phyloP scores from a whole-genome alignment of 164 flowering plant genomes.

The Macadamia tetraphylla region DNA sequence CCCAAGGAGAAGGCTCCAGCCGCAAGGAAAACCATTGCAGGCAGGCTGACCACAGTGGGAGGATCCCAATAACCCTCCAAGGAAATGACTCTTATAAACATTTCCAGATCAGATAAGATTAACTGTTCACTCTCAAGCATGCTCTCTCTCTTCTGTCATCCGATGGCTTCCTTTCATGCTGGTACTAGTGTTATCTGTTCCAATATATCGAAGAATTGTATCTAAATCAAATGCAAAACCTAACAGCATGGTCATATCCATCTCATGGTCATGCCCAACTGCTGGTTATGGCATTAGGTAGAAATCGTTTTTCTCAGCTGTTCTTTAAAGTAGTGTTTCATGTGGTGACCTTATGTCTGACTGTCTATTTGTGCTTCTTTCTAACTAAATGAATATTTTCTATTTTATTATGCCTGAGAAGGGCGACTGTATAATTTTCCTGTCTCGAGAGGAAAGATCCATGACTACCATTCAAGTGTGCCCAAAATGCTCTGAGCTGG shows the following conservation, averaged over 20 bases:
- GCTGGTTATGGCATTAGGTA: neutral
- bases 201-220: conserved; percentile 2
- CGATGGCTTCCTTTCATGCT: conserved; percentile 10
- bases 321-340: neutral
- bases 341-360: neutral
- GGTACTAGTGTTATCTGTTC: neutral
- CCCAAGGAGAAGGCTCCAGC: conserved; percentile 38
- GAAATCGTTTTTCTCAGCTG: neutral
- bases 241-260: neutral
- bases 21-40: conserved; percentile 28
- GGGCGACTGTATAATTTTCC: neutral
- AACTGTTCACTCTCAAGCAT: conserved; percentile 15
- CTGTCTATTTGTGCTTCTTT: neutral
- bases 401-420: neutral
- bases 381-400: neutral
- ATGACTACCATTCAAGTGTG: neutral
- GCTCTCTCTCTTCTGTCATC: conserved; percentile 98
- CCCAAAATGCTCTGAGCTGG: too few relatives aligned
- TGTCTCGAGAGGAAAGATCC: neutral
- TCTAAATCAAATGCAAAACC: conserved; percentile 3
- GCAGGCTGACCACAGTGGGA: conserved; percentile 25
- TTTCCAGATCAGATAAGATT: conserved; percentile 36
- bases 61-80: conserved; percentile 15
- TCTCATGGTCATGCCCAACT: neutral
- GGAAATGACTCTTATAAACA: conserved; percentile 21